A percentile compares a stretch with the other conserved stretches of the same genome.
These are phyloP conservation scores for Hypsizygus ulmarius DNA, from an alignment of 1,284 basidiomycete genomes.

Conservation along the genomic window DNA sequence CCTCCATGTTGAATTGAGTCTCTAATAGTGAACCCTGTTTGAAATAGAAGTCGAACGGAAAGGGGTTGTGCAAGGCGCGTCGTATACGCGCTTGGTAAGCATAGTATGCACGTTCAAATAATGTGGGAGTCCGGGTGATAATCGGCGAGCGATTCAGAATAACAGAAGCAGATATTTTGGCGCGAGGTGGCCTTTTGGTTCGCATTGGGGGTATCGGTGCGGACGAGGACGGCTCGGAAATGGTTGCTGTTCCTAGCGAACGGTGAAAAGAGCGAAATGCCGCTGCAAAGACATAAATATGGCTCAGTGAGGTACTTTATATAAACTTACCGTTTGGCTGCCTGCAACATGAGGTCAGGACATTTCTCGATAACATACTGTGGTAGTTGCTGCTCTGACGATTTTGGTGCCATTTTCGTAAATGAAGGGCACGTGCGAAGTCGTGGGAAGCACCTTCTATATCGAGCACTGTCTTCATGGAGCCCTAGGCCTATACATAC, in stretches of 20 bases:
- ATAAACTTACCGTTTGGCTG: slow-evolving; percentile 28
- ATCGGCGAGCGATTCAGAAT: slow-evolving; percentile 85
- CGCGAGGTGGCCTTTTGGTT: slow-evolving; percentile 28
- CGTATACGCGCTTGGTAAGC: slow-evolving; percentile 83
- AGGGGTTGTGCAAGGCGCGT: slow-evolving; percentile 85
- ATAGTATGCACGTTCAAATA: slow-evolving; percentile 85
- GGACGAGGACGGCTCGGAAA: slow-evolving; percentile 17
- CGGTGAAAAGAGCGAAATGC: slow-evolving; percentile 17
- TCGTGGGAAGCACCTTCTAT: slow-evolving; percentile 18
- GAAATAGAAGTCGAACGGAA: slow-evolving; percentile 92
- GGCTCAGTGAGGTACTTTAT: neutral
- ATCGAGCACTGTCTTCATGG: neutral
- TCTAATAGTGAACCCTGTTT: slow-evolving; percentile 89
- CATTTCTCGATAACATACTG: slow-evolving; percentile 36
- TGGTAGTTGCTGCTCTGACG: slow-evolving; percentile 4
- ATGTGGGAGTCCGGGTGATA: slow-evolving; percentile 72
- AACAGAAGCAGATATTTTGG: slow-evolving; percentile 51
- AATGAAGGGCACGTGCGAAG: slow-evolving; percentile 7
- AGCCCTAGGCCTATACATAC: too few relatives aligned
- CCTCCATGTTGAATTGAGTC: slow-evolving; percentile 74
- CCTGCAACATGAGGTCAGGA: slow-evolving; percentile 31
- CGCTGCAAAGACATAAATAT: neutral
- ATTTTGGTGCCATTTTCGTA: slow-evolving; percentile 18
- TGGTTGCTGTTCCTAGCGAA: slow-evolving; percentile 36
- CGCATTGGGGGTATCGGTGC: slow-evolving; percentile 19